Evolutionary conservation across 2,329 filamentous ascomycete genomes (phyloP).

Genomic region (Nigrospora osmanthi): DNA sequence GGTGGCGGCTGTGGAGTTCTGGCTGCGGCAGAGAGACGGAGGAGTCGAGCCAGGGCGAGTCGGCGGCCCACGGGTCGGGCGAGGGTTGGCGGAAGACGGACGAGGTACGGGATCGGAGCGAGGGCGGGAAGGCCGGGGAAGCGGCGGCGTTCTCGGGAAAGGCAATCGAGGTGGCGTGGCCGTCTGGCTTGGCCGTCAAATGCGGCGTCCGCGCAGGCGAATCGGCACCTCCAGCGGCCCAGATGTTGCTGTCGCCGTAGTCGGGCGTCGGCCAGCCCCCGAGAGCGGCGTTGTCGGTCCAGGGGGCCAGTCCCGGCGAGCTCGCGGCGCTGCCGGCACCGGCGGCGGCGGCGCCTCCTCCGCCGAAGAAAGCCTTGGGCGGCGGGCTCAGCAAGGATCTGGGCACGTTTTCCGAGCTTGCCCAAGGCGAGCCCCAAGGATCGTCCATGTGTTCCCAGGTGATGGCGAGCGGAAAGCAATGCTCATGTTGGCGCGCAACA

Average conservation of each 20-base stretch:
- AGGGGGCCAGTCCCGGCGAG: conserved; percentile 27
- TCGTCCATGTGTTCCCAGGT: conserved; percentile 42
- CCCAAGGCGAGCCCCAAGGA: conserved; percentile 57
- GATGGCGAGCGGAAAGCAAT: conserved; percentile 14
- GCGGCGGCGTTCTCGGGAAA: conserved; percentile 30
- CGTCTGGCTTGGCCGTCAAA: conserved; percentile 18
- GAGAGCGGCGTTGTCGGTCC: conserved; percentile 29
- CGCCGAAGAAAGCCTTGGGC: conserved; percentile 32
- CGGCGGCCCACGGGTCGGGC: conserved; percentile 33
- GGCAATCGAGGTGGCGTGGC: conserved; percentile 24
- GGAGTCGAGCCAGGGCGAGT: conserved; percentile 17
- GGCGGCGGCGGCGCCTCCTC: not conserved
- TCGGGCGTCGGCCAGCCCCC: conserved; percentile 29
- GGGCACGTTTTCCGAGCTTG: conserved; percentile 29
- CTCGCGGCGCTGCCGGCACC: conserved; percentile 11
- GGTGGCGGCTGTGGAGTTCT: too few species aligned
- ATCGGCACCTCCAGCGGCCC: conserved; percentile 22
- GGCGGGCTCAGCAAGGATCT: conserved; percentile 30
- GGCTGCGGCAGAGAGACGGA: not conserved
- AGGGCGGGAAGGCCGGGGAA: conserved; percentile 23
- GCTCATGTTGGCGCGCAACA: conserved; percentile 17
- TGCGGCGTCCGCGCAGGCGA: conserved; percentile 17
- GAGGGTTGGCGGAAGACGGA: conserved; percentile 26
- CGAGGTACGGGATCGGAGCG: conserved; percentile 20
- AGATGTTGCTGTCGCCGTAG: conserved; percentile 15